phyloP scores from a whole-genome alignment of 2,329 filamentous ascomycete species.

The Penicillium sp. region DNA sequence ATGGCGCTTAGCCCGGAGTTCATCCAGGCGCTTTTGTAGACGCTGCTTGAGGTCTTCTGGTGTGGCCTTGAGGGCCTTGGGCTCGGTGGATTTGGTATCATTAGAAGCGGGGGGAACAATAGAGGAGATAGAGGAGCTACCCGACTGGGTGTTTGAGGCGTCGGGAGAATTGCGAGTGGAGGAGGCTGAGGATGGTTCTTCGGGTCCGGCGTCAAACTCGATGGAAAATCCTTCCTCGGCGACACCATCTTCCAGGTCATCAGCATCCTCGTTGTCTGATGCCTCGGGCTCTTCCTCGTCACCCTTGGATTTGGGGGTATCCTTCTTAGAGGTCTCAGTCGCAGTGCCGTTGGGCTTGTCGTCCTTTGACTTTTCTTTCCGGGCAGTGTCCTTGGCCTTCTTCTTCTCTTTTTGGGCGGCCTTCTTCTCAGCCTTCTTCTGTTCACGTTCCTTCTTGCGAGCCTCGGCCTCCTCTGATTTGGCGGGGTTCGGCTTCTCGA shows the following conservation, averaged over 20 bases:
- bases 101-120: constrained; percentile 50
- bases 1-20: constrained; percentile 80
- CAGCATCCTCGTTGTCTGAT: constrained; percentile 26
- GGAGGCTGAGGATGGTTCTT: constrained; percentile 43
- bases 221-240: constrained; percentile 53
- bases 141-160: constrained; percentile 51
- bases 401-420: constrained; percentile 52
- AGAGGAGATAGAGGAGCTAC: constrained; percentile 69
- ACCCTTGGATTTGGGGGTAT: constrained; percentile 7
- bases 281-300: constrained; percentile 19
- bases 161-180: constrained; percentile 63
- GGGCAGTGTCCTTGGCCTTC: constrained; percentile 43
- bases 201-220: constrained; percentile 44
- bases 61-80: constrained; percentile 67
- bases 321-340: constrained; percentile 24
- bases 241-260: constrained; percentile 39
- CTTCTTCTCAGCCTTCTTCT: constrained; percentile 49
- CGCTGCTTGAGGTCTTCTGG: constrained; percentile 75
- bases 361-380: constrained; percentile 1
- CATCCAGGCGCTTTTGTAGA: constrained; percentile 79
- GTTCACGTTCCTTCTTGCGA: constrained; percentile 40
- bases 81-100: constrained; percentile 36
- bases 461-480: constrained; percentile 36
- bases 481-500: constrained; percentile 27
- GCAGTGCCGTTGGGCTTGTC: not conserved